phyloP scores from a whole-genome alignment of 2,329 filamentous ascomycete genomes.

The Paramyrothecium sp. region DNA sequence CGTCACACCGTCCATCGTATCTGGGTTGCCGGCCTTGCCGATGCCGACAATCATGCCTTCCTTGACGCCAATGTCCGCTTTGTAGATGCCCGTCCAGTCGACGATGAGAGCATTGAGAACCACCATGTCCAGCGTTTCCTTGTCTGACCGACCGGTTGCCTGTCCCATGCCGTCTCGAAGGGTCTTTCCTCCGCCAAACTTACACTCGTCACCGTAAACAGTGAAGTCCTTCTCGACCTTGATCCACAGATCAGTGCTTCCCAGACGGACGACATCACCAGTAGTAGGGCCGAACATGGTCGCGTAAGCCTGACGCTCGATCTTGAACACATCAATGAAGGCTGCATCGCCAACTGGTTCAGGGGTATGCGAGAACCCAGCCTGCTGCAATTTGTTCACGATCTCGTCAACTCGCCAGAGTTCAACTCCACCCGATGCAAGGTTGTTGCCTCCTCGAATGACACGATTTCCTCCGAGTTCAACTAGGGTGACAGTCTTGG shows the following conservation, averaged over 20 bases:
- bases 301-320: constrained; percentile 77
- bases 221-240: constrained; percentile 85
- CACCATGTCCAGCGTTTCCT: constrained; percentile 76
- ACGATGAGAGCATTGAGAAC: constrained; percentile 88
- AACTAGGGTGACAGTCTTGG: constrained; percentile 84
- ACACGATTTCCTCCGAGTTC: constrained; percentile 79
- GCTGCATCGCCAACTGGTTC: constrained; percentile 57
- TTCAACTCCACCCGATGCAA: constrained; percentile 75
- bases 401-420: constrained; percentile 62
- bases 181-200: constrained; percentile 93
- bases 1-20: constrained; percentile 88
- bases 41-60: constrained; percentile 82
- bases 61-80: constrained; percentile 94
- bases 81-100: constrained; percentile 91
- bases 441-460: constrained; percentile 79
- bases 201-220: constrained; percentile 86
- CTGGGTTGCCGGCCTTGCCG: constrained; percentile 95
- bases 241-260: constrained; percentile 85
- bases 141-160: constrained; percentile 71
- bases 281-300: constrained; percentile 92
- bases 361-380: constrained; percentile 75
- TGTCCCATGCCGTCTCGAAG: constrained; percentile 95
- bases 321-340: constrained; percentile 60
- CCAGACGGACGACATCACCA: constrained; percentile 80
- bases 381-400: constrained; percentile 62